Evolutionary conservation across 2,329 filamentous ascomycete species (phyloP).

Genomic region (Colletotrichum acutatum): DNA sequence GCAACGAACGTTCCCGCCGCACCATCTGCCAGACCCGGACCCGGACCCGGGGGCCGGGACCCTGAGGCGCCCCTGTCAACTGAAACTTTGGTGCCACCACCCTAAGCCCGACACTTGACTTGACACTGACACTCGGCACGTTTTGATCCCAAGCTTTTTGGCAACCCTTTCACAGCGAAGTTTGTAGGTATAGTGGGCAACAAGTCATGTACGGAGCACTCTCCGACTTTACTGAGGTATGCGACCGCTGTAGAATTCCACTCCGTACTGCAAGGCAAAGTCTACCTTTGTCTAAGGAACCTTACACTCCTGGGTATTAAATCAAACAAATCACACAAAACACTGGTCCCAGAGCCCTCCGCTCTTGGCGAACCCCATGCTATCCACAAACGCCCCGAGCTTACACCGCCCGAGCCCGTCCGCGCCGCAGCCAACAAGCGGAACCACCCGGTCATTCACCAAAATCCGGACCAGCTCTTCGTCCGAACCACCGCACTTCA

Average conservation of each 20-base stretch:
- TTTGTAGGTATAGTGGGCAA: not conserved
- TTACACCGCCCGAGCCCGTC: slow-evolving; percentile 79
- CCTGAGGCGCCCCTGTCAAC: slow-evolving; percentile 12
- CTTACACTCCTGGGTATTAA: slow-evolving; percentile 2
- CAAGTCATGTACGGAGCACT: no score
- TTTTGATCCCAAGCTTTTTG: not conserved
- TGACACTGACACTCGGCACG: slow-evolving; percentile 14
- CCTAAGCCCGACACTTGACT: slow-evolving; percentile 12
- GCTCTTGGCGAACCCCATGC: slow-evolving; percentile 76
- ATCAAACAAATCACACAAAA: slow-evolving; percentile 46
- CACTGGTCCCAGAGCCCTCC: slow-evolving; percentile 82
- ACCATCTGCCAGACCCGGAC: not conserved
- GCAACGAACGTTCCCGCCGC: not conserved
- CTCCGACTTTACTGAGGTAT: no score
- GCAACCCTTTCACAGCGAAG: not conserved
- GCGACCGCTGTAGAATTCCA: no score
- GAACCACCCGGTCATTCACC: slow-evolving; percentile 85
- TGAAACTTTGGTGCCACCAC: slow-evolving; percentile 28
- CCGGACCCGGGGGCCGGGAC: not conserved
- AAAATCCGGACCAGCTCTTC: slow-evolving; percentile 81
- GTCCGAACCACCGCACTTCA: slow-evolving; percentile 67
- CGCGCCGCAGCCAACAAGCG: slow-evolving; percentile 74
- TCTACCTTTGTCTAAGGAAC: not conserved
- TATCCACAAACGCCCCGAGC: slow-evolving; percentile 76
- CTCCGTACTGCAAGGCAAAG: not conserved